Base-by-base conservation (phyloP, 495 filamentous ascomycete species). In the Penicillium cataractarum region DNA sequence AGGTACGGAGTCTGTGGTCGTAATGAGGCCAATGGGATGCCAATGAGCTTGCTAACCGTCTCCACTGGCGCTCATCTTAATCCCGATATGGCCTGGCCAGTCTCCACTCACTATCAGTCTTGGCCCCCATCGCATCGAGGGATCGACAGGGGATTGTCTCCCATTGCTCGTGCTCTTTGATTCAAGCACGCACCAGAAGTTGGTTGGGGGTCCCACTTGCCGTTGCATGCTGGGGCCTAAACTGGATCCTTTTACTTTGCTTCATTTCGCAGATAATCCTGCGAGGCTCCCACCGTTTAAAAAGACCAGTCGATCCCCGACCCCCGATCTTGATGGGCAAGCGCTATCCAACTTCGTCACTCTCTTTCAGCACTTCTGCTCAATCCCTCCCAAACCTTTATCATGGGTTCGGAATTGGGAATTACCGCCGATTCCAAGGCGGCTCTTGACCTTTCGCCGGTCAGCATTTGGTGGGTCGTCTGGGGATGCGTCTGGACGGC, bases 401-500 rank as follows among this genome's bases (percentile, higher is more conserved):
- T 52, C 65, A 78, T 78, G 76, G 76, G 74, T 15, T 78, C 74
- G 13, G 76, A 78, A 66, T 69, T 71, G 29, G 74, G 73, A 46
- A 55, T 74, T 51, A 68, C 64, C 17, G 66, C 71, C 54, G 66
- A 71, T 22, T 72, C 73, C 19, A 69, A 73, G 67, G 62, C 71
- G 5, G 46, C 64, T 33, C 33, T 70, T n/a, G 44, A 50, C 44
- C 61, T 71, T 44, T 58, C 40, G 35, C 65, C 76, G 0, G 74
- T 76, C 17, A 69, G 53, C 33, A 72, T 76, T 60, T 78, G 73
- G 73, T 78, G 76, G 76, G 63, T 59, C 8, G 46, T 49, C 39
- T 78, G 70, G 71, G 71, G 66, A 17, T 63, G 65, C 46, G 64
- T 83, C 59, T 90, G 87, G 85, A 89, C 86, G 0, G 48, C 78